phyloP scores from a whole-genome alignment of 176 grass and related monocot genomes.

The Phoenix roebelenii region DNA sequence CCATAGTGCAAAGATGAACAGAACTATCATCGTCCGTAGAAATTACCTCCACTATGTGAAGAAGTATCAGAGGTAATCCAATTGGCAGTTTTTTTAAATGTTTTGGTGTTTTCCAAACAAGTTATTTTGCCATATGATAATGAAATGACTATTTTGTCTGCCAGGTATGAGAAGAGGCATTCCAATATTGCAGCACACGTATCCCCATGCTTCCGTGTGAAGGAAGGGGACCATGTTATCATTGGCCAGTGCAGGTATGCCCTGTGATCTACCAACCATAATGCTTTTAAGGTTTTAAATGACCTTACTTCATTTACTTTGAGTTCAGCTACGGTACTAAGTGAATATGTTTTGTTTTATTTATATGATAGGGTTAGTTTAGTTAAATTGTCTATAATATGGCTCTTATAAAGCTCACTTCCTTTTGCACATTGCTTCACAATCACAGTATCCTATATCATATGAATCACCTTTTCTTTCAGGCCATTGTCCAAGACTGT shows the following conservation, averaged over 20 bases:
- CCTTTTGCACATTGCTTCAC: too few species aligned
- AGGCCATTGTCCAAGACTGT: conserved; percentile 6
- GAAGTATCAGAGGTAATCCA: conserved; percentile 71
- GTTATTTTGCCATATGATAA: too few species aligned
- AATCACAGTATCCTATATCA: too few species aligned
- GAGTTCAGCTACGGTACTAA: too few species aligned
- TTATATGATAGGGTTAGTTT: too few species aligned
- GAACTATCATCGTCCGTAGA: conserved; percentile 82
- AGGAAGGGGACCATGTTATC: conserved; percentile 86
- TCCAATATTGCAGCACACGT: conserved; percentile 79
- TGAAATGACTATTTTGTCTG: not conserved
- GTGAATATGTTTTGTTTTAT: too few species aligned
- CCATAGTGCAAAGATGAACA: conserved; percentile 87
- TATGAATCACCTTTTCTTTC: not conserved
- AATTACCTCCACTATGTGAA: conserved; percentile 90
- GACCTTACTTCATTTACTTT: too few species aligned
- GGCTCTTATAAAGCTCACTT: too few species aligned
- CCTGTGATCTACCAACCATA: too few species aligned
- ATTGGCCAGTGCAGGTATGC: conserved; percentile 78
- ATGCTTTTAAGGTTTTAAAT: too few species aligned
- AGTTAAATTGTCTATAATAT: too few species aligned
- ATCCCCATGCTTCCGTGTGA: conserved; percentile 79
- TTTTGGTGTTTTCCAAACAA: too few species aligned
- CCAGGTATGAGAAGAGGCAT: conserved; percentile 87
- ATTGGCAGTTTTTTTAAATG: not conserved